Evolutionary conservation across 805 yeast genomes (phyloP).

Genomic region (Pichia exigua): DNA sequence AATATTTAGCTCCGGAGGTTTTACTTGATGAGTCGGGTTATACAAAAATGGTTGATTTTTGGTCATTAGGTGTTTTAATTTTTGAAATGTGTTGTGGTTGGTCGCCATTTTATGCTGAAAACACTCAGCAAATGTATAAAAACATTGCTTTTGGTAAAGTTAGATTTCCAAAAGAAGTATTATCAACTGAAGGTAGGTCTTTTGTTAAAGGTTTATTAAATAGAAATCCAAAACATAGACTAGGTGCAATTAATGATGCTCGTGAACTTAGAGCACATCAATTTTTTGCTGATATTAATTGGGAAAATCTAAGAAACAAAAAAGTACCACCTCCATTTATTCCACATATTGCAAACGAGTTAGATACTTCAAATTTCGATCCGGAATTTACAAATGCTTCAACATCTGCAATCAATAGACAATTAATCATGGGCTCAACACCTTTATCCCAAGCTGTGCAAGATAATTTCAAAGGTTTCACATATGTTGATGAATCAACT

Average conservation of each 20-base stretch:
- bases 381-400: conserved; percentile 95
- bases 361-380: conserved; percentile 94
- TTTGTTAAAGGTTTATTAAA: conserved; percentile 93
- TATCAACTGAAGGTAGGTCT: conserved; percentile 87
- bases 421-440: conserved; percentile 57
- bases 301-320: conserved; percentile 72
- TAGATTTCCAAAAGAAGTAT: conserved; percentile 91
- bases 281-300: conserved; percentile 84
- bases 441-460: conserved; percentile 93
- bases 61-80: conserved; percentile 95
- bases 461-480: conserved; percentile 94
- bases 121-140: conserved; percentile 97
- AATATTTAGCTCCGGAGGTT: conserved; percentile 95
- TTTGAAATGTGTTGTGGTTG: conserved; percentile 99
- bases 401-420: conserved; percentile 70
- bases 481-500: conserved; percentile 89
- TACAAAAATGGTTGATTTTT: conserved; percentile 97
- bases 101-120: conserved; percentile 98
- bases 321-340: conserved; percentile 94
- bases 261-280: conserved; percentile 88
- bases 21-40: conserved; percentile 92
- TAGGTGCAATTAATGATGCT: conserved; percentile 89
- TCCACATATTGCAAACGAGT: conserved; percentile 84
- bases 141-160: conserved; percentile 98
- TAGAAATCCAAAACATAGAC: conserved; percentile 90